Percentiles rank a stretch among this genome's conserved stretches.
phyloP scores from a whole-genome alignment of 1,284 basidiomycete genomes.

The Cryptococcus sp. region DNA sequence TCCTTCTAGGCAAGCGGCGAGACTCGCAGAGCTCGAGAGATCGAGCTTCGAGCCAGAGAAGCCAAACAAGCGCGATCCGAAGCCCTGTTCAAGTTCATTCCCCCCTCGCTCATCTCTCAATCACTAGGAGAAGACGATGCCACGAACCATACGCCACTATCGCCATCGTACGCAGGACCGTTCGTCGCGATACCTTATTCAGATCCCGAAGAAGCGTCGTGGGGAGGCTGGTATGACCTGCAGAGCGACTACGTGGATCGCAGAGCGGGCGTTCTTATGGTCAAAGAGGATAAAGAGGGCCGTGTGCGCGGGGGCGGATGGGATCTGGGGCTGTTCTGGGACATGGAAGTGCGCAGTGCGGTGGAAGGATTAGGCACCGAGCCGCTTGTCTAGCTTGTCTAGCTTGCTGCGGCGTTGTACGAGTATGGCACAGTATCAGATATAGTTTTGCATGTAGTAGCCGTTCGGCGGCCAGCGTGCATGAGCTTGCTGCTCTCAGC shows the following conservation, averaged over 20 bases:
- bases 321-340: constrained; percentile 79
- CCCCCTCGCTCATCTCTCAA: constrained; percentile 16
- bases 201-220: constrained; percentile 30
- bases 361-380: constrained; percentile 65
- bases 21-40: constrained; percentile 53
- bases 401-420: not conserved
- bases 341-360: constrained; percentile 72
- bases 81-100: constrained; percentile 33
- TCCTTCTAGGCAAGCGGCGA: constrained; percentile 22
- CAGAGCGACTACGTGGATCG: constrained; percentile 42
- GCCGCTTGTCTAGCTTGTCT: constrained; percentile 32
- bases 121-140: constrained; percentile 9
- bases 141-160: constrained; percentile 32
- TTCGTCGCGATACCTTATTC: constrained; percentile 50
- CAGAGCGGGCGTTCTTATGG: constrained; percentile 64
- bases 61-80: constrained; percentile 38
- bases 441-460: no score
- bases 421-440: not conserved
- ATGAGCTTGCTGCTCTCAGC: no score
- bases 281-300: constrained; percentile 73
- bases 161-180: constrained; percentile 46
- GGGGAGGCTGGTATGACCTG: constrained; percentile 31
- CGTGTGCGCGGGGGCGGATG: constrained; percentile 85
- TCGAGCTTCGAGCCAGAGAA: constrained; percentile 57
- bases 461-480: no score